A percentile compares a stretch with the other conserved stretches of the same genome.
phyloP scores from a whole-genome alignment of 305 asterid species.

The Fraxinus nigra region DNA sequence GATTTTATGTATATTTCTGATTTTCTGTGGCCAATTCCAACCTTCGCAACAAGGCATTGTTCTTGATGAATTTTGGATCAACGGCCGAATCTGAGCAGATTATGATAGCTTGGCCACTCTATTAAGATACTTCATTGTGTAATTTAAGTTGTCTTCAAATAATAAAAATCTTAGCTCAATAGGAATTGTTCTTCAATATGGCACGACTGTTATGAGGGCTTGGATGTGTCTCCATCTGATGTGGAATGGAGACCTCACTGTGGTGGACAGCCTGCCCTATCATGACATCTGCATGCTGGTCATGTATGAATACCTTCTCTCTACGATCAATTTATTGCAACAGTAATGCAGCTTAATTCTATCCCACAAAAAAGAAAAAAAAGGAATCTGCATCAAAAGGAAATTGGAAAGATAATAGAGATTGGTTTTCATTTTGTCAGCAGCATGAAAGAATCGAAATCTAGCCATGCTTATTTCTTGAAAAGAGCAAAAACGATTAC shows the following conservation, averaged over 20 bases:
- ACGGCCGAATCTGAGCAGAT: background rate
- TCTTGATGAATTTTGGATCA: background rate
- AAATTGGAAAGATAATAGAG: constrained; percentile 14
- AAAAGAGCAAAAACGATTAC: constrained; percentile 24
- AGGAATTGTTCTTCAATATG: background rate
- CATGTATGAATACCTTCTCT: background rate
- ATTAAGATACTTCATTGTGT: background rate
- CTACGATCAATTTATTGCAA: background rate
- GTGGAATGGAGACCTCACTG: background rate
- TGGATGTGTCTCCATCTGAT: background rate
- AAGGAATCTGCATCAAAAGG: background rate
- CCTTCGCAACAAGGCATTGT: background rate
- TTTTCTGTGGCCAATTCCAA: background rate
- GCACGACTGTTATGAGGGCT: background rate
- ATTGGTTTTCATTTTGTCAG: constrained; percentile 22
- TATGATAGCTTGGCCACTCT: background rate
- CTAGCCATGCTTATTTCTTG: constrained; percentile 21
- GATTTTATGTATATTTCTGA: background rate
- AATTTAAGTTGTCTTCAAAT: background rate
- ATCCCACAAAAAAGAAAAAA: background rate
- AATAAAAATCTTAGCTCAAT: background rate
- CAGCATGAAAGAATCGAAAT: constrained; percentile 24
- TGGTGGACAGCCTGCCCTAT: background rate
- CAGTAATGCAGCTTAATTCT: background rate
- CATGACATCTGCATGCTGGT: background rate